phyloP scores from a whole-genome alignment of 495 filamentous ascomycete genomes.

The Penicillium manginii region DNA sequence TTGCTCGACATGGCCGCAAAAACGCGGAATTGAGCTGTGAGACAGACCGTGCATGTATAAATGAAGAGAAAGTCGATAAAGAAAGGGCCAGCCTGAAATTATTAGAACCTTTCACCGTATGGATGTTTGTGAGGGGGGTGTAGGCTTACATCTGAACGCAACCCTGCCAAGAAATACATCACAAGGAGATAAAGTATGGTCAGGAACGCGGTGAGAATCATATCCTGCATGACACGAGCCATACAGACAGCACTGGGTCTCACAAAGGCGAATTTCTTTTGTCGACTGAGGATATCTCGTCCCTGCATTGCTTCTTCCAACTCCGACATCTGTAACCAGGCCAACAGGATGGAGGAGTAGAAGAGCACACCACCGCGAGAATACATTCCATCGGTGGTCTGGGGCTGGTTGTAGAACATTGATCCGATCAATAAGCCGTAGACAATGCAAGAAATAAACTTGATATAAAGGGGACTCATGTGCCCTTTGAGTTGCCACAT shows the following conservation, averaged over 20 bases:
- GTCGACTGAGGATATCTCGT: slow-evolving; percentile 74
- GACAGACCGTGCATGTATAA: slow-evolving; percentile 54
- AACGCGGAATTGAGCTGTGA: slow-evolving; percentile 51
- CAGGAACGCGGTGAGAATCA: slow-evolving; percentile 65
- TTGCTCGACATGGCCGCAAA: slow-evolving; percentile 47
- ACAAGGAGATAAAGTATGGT: slow-evolving; percentile 70
- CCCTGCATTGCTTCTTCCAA: slow-evolving; percentile 70
- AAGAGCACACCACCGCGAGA: slow-evolving; percentile 59
- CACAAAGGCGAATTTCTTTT: slow-evolving; percentile 78
- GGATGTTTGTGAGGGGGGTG: neutral
- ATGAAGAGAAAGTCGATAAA: slow-evolving; percentile 62
- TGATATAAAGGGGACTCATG: slow-evolving; percentile 37
- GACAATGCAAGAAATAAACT: slow-evolving; percentile 37
- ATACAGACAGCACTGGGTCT: slow-evolving; percentile 75
- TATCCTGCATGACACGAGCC: slow-evolving; percentile 70
- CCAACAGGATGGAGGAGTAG: slow-evolving; percentile 76
- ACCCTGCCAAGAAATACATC: slow-evolving; percentile 66
- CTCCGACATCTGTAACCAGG: slow-evolving; percentile 78
- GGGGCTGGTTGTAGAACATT: slow-evolving; percentile 41
- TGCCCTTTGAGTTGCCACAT: slow-evolving; percentile 51
- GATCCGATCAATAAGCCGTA: slow-evolving; percentile 40
- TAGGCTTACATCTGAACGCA: slow-evolving; percentile 45
- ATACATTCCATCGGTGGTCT: slow-evolving; percentile 53
- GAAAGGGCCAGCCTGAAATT: slow-evolving; percentile 44
- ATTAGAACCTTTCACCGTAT: neutral